Base-by-base conservation (phyloP, 495 filamentous ascomycete genomes). In the Podospora conica region DNA sequence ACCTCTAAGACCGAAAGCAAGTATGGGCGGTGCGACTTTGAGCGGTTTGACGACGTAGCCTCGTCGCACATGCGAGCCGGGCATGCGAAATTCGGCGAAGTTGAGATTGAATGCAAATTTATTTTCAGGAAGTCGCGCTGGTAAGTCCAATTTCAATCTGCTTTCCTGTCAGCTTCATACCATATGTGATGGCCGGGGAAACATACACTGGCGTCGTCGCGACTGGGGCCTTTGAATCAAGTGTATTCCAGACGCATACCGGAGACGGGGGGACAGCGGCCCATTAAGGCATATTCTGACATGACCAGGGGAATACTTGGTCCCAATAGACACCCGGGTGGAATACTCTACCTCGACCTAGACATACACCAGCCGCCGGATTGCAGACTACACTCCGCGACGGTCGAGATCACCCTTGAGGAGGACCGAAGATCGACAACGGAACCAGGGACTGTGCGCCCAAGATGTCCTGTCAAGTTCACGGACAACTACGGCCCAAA, bases 311-410 rank as follows among this genome's bases (percentile, higher is more conserved):
- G 76, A 15, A 65, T 75, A 10, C 21, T 78, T 9, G 70, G 70
- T 0, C 57, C 31, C 7, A 54, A 67, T 18, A 59, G 66, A 53
- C 71, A 73, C 23, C 73, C 74, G 15, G 76, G 66, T 6, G 76
- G 76, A 22, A 72, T 78, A 27, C 29, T 78, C 28, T 78, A 74
- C 56, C 57, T 78, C 2, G 75, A 78, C 20, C 28, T 78, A 11
- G 65, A 66, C 9, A 72, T 78, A 40, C 66, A 63, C 1, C 68
- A 78, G 53, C 73, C 75, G 1, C 18, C 57, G 0, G 71, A 68
- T 27, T 75, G 75, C 65, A 74, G 61, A 12, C 71, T 76, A 7
- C 71, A 65, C 55, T 73, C 61, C 9, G 71, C 76, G 40, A 75
- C 70, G 4, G 58, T 78, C 3, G 27, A 58, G 5, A 67, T 78